phyloP scores from a whole-genome alignment of 176 grass and related monocot genomes.

The Musa acuminata region DNA sequence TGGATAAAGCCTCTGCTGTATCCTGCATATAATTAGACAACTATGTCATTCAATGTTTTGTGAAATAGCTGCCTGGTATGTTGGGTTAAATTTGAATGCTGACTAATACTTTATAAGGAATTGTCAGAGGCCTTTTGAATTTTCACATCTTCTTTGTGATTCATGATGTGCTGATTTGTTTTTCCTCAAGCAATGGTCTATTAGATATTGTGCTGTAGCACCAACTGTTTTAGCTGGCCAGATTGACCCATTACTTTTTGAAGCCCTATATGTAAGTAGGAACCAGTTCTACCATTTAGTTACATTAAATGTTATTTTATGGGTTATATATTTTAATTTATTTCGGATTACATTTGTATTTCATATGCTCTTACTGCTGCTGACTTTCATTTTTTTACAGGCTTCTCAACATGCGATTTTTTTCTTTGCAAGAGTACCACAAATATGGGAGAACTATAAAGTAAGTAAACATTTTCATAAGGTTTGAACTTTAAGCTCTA shows the following conservation, averaged over 20 bases:
- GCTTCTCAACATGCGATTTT: conserved; percentile 90
- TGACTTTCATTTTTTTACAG: conserved; percentile 28
- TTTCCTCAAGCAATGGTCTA: conserved; percentile 36
- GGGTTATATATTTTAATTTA: not conserved
- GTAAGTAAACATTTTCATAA: conserved; percentile 21
- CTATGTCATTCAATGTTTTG: not conserved
- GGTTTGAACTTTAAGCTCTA: not conserved
- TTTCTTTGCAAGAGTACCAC: conserved; percentile 91
- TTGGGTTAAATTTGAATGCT: not conserved
- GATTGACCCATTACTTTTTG: conserved; percentile 88
- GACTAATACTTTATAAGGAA: not conserved
- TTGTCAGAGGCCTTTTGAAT: not conserved
- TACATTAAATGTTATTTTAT: not conserved
- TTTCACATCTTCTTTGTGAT: not conserved
- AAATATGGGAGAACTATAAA: conserved; percentile 94
- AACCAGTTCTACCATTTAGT: not conserved
- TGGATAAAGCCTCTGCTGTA: conserved; percentile 83
- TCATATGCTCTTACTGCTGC: not conserved
- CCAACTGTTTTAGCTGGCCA: conserved; percentile 70
- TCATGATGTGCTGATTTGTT: not conserved
- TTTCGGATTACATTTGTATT: not conserved
- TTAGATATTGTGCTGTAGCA: conserved; percentile 82
- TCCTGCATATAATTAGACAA: conserved; percentile 29
- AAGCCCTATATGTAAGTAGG: conserved; percentile 75
- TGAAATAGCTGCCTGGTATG: not conserved